Base-by-base conservation (phyloP, 2,329 filamentous ascomycete genomes). In the Penicillium brasilianum region DNA sequence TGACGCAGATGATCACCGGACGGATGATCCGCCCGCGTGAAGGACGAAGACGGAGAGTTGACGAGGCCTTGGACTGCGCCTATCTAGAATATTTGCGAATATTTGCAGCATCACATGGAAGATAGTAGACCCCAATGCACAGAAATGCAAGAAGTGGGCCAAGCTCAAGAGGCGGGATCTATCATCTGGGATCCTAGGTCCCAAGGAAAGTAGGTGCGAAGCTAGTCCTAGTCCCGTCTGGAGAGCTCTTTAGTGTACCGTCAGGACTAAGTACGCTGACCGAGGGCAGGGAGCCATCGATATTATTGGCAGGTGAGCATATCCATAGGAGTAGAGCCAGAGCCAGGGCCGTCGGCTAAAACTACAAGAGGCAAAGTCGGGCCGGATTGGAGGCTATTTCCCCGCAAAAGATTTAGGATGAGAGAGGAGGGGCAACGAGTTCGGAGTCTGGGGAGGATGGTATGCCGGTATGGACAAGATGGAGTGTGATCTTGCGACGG, bases 1-100 rank as follows among this genome's bases (percentile, higher is more conserved):
- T 62, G 63, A 63, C 55, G 67, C 64, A 65, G 44, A 58, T 67
- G 67, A 68, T 69, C 67, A 69, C 44, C 64, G 56, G 62, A 50
- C 57, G 49, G 59, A 51, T 63, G 61, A 65, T 63, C 53, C 48
- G 48, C 58, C 16, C 50, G 37, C 22, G 57, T 39, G 50, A 57
- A 55, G 49, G 25, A 28, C 6, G 25, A 28, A 28, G 25, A 28
- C 3, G 6, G 25, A 28, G 25, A 28, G 25, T 28, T 28, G 6
- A 28, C 25, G 25, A 28, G 25, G 25, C 25, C 25, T 6, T 28
- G 3, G 25, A 28, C 25, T 28, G 6, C 25, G 25, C 25, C 25
- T 28, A 28, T 28, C 6, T 28, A 34, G 2, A 9, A 9, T 9
- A 32, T 32, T 32, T 32, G 30, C 30, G 5, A 9, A 5, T 9